Evolutionary conservation across 768 basidiomycete genomes (phyloP).

Genomic region (Mycena belliarum): DNA sequence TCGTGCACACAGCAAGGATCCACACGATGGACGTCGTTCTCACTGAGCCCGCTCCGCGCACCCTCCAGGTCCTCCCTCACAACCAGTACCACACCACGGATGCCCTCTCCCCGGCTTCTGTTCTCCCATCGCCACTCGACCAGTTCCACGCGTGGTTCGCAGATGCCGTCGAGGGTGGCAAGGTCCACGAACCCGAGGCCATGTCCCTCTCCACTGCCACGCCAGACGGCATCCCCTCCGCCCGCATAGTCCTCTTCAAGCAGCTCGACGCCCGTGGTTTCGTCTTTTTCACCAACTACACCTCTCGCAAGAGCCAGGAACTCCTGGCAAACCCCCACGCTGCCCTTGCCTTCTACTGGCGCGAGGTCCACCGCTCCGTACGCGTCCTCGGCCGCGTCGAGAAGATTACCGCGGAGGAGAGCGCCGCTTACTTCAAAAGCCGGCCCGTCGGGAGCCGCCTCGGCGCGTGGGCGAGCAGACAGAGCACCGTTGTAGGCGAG

Average conservation of each 20-base stretch:
- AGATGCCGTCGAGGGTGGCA: slow-evolving; percentile 49
- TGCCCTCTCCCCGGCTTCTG: slow-evolving; percentile 59
- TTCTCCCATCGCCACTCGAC: slow-evolving; percentile 68
- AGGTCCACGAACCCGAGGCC: slow-evolving; percentile 85
- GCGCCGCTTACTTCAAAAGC: slow-evolving; percentile 77
- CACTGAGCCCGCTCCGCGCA: slow-evolving; percentile 48
- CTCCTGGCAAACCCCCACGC: slow-evolving; percentile 76
- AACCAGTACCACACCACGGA: slow-evolving; percentile 73
- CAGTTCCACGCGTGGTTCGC: slow-evolving; percentile 91
- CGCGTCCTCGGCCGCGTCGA: slow-evolving; percentile 86
- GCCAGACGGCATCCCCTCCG: slow-evolving; percentile 74
- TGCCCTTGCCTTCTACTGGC: slow-evolving; percentile 90
- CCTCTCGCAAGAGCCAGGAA: slow-evolving; percentile 88
- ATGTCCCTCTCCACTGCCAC: slow-evolving; percentile 82
- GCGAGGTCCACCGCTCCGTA: slow-evolving; percentile 77
- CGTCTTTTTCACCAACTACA: slow-evolving; percentile 97
- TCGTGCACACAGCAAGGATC: background rate
- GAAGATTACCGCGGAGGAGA: slow-evolving; percentile 71
- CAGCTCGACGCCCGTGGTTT: slow-evolving; percentile 88
- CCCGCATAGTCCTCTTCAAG: slow-evolving; percentile 89
- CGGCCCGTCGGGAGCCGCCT: slow-evolving; percentile 83
- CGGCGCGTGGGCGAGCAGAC: slow-evolving; percentile 93
- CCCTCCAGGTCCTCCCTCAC: slow-evolving; percentile 71
- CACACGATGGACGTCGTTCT: slow-evolving; percentile 43
- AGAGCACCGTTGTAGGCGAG: slow-evolving; percentile 79